phyloP scores from a whole-genome alignment of 208 protist genomes.

The Trypanosoma caninum region DNA sequence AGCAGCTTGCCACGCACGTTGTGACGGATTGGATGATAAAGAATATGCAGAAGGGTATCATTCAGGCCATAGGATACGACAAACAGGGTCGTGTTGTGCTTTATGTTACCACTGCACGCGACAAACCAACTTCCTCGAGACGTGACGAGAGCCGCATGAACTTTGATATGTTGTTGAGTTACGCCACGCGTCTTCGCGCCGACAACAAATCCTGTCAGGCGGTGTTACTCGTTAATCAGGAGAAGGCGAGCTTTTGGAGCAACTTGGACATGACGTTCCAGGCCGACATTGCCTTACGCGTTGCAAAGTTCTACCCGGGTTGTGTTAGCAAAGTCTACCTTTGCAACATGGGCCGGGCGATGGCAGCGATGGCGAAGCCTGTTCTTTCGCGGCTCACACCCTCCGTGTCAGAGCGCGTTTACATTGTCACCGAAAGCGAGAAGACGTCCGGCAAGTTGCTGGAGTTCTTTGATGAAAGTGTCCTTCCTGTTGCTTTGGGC shows the following conservation, averaged over 20 bases:
- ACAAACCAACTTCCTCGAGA: slow-evolving; percentile 1
- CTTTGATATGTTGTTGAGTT: slow-evolving; percentile 28
- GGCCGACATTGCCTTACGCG: slow-evolving; percentile 23
- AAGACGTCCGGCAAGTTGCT: slow-evolving; percentile 21
- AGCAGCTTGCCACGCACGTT: slow-evolving; percentile 11
- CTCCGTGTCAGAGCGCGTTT: slow-evolving; percentile 20
- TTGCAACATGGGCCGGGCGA: slow-evolving; percentile 19
- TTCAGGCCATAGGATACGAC: slow-evolving; percentile 27
- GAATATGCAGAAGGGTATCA: slow-evolving; percentile 22
- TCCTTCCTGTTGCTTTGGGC: slow-evolving; percentile 29
- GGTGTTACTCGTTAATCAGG: slow-evolving; percentile 26
- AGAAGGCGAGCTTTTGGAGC: slow-evolving; percentile 29
- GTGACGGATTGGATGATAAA: slow-evolving; percentile 20
- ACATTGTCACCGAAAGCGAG: slow-evolving; percentile 21
- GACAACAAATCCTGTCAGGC: slow-evolving; percentile 24
- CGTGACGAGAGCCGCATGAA: slow-evolving; percentile 16
- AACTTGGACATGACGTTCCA: slow-evolving; percentile 26
- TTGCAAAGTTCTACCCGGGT: slow-evolving; percentile 25
- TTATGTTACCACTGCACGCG: slow-evolving; percentile 21
- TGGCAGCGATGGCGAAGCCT: slow-evolving; percentile 16
- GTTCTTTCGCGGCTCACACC: slow-evolving; percentile 15
- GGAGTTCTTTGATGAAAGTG: slow-evolving; percentile 24
- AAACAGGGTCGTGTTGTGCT: slow-evolving; percentile 26
- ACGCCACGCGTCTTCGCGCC: slow-evolving; percentile 18
- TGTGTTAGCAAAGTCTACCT: slow-evolving; percentile 20